Evolutionary conservation across 1,284 basidiomycete genomes (phyloP), one percentile per base, ranked within the genome.

Genomic region (Irpex rosettiformis): DNA sequence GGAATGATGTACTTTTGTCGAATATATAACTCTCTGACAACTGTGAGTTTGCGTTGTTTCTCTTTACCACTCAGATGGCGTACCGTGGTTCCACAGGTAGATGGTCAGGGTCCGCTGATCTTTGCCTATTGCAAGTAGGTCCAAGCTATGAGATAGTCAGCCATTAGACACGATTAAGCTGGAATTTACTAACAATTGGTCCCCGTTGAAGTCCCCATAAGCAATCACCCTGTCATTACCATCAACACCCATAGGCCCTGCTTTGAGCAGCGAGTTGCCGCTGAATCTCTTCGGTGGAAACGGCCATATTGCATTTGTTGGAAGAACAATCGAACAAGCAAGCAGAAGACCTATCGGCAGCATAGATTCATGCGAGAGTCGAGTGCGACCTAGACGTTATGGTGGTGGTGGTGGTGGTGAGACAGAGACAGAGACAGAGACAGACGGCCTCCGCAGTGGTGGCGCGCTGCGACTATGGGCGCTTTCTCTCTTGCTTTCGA

Each of bases 201-300:
- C 95, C 3, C 92, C 95, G 70, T 98, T 88, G 72, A 94, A 96
- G 75, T 99, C 96, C 28, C 94, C 96, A 68, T 95, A 91, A 1
- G 95, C 96, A 52, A 93, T 81, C 27, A 97, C 81, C 58, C 91
- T 82, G 22, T 84, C 85, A 42, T 85, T 80, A n/a, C 78, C 77
- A 40, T 81, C 80, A 18, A 99, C 75, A 1, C 95, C 96, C 65
- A 97, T 79, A 0, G 84, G 74, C 1, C 94, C 96, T 1, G 94
- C 89, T 63, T 86, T 79, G 60, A 97, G 79, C 51, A 98, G 80
- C 0, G 89, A 84, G 67, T 96, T 96, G 56, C 88, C 85, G n/a
- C 83, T 87, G 77, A 95, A 97, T 45, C 93, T 81, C 71, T 95
- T 91, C 22, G 86, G 80, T 54, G 86, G 79, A 73, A 94, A 94